phyloP scores from a whole-genome alignment of 768 basidiomycete genomes.

The Boletus rubropictus region DNA sequence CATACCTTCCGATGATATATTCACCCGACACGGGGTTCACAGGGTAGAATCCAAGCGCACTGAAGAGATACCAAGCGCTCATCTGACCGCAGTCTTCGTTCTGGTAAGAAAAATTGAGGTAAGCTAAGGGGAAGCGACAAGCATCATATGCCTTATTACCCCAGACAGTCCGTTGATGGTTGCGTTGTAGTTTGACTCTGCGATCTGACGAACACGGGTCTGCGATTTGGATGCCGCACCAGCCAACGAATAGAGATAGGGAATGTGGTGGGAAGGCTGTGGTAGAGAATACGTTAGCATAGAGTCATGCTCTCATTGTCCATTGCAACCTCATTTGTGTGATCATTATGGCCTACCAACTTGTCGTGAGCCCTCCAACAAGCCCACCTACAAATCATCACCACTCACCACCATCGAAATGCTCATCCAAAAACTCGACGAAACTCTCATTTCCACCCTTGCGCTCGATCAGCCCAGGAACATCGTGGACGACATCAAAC shows the following conservation, averaged over 20 bases:
- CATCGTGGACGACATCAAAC: conserved; percentile 70
- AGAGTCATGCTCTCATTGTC: not conserved
- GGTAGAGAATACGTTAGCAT: not conserved
- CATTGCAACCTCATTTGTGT: conserved; percentile 59
- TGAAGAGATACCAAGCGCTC: conserved; percentile 86
- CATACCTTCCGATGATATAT: conserved; percentile 72
- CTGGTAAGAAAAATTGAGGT: conserved; percentile 28
- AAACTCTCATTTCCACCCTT: conserved; percentile 65
- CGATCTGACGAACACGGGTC: conserved; percentile 64
- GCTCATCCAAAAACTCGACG: conserved; percentile 58
- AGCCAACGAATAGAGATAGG: conserved; percentile 72
- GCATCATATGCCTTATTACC: conserved; percentile 35
- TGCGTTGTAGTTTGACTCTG: conserved; percentile 56
- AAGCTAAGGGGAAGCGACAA: not conserved
- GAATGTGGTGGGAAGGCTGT: conserved; percentile 82
- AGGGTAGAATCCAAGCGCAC: conserved; percentile 78
- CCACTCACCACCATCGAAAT: conserved; percentile 42
- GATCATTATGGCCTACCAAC: conserved; percentile 64
- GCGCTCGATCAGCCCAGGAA: conserved; percentile 52
- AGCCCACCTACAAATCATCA: not conserved
- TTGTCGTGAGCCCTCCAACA: conserved; percentile 3
- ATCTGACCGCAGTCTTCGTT: conserved; percentile 91
- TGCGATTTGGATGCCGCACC: conserved; percentile 69
- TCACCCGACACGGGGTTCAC: conserved; percentile 74
- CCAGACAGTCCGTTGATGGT: conserved; percentile 68